Evolutionary conservation across 345 rosid genomes (phyloP), one percentile per base, ranked within the genome.

Genomic region (Corchorus olitorius): DNA sequence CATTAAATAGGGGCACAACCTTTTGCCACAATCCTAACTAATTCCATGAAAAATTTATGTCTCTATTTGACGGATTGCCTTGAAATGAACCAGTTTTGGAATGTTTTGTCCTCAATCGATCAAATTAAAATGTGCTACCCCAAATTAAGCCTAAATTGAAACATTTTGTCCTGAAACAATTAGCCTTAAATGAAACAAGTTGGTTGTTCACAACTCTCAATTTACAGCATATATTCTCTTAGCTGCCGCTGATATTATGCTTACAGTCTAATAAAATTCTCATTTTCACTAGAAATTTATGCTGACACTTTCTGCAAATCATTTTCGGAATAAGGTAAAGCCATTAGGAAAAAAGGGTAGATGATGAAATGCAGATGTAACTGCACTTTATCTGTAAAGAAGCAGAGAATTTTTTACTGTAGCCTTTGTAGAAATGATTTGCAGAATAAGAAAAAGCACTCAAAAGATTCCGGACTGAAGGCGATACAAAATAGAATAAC

Each of bases 391-490:
- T 50, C 52, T 52, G 10, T 37, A 27, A 75, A n/a, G 70, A 35
- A 63, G 6, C 22, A 35, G 12, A 46, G 11, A 69, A 45, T 15
- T 48, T 59, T 61, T 69, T 22, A 33, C 59, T 34, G 59, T 33
- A 43, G 50, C 68, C 64, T 64, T 70, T 39, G 19, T 15, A 2
- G 60, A 65, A 66, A 76, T 76, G 77, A 50, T 76, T 58, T 76
- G 56, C 58, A 59, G 77, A 73, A 77, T 60, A 76, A 52, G 75
- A 67, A 49, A 72, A 58, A 41, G 20, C 14, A 58, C 16, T 27
- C 27, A 27, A 72, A 39, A 74, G 80, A 83, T 83, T 83, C 81
- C 59, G 43, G 46, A 27, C 63, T 76, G 84, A 77, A 43, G 52
- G 75, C 6, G 13, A 68, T 35, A 22, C 37, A 19, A 65, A 65